A percentile compares a stretch with the other conserved stretches of the same genome.
Evolutionary conservation across 2,329 filamentous ascomycete species (phyloP).

Genomic region (Hymenotorrendiella dingleyae): DNA sequence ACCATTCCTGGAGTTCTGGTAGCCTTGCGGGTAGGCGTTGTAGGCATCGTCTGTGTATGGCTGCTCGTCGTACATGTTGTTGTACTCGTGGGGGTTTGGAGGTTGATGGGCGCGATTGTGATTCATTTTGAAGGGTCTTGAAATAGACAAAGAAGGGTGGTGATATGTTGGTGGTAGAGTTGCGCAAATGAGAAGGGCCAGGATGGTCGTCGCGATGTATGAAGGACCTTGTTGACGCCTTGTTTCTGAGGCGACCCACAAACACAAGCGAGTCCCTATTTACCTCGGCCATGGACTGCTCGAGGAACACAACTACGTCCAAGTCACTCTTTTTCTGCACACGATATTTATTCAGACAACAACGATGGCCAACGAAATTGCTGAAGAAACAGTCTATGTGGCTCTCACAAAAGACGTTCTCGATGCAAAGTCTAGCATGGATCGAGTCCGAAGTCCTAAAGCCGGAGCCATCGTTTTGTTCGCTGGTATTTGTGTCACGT

Average conservation of each 20-base stretch:
- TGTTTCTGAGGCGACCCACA: no score
- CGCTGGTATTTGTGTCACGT: slow-evolving; percentile 46
- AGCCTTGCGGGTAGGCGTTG: slow-evolving; percentile 22
- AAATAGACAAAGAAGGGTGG: no score
- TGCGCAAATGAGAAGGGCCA: no score
- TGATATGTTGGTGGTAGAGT: no score
- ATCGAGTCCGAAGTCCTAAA: slow-evolving; percentile 63
- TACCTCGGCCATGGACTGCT: no score
- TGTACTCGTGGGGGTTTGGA: slow-evolving; percentile 19
- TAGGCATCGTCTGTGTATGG: slow-evolving; percentile 20
- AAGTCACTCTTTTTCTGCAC: no score
- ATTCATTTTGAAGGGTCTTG: background rate
- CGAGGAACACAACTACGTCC: no score
- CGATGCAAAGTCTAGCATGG: slow-evolving; percentile 50
- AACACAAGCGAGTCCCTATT: no score
- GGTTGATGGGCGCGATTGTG: background rate
- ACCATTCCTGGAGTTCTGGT: slow-evolving; percentile 31
- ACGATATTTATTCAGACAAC: no score
- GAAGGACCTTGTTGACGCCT: no score
- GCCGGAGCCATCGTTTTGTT: slow-evolving; percentile 75
- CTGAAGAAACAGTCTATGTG: slow-evolving; percentile 54
- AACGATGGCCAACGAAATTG: slow-evolving; percentile 35
- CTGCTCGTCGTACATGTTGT: slow-evolving; percentile 41
- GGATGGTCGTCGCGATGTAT: no score
- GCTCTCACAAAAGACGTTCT: slow-evolving; percentile 61